Evolutionary conservation across 768 basidiomycete genomes (phyloP).

Genomic region (Phanerodontia chrysosporium): DNA sequence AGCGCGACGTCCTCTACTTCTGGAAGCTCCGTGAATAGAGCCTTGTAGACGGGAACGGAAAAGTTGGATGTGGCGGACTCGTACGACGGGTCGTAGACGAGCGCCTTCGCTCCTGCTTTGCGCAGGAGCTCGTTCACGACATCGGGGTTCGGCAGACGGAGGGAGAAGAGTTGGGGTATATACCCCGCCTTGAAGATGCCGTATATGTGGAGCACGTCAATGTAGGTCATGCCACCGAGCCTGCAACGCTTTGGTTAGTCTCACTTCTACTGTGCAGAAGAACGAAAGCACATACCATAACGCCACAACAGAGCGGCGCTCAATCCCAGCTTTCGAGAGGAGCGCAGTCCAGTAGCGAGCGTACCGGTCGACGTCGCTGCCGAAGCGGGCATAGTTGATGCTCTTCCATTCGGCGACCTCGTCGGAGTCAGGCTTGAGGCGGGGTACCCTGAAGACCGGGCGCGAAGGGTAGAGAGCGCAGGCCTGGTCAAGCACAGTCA

Average conservation of each 20-base stretch:
- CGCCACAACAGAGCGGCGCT: conserved; percentile 54
- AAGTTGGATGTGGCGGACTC: conserved; percentile 37
- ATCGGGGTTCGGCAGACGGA: conserved; percentile 63
- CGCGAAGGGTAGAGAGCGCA: conserved; percentile 41
- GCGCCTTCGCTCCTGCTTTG: conserved; percentile 53
- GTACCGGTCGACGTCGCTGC: conserved; percentile 54
- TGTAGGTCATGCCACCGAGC: conserved; percentile 66
- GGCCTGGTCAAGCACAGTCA: conserved; percentile 54
- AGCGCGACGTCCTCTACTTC: conserved; percentile 35
- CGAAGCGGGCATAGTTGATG: conserved; percentile 61
- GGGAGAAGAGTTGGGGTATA: conserved; percentile 70
- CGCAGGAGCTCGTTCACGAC: conserved; percentile 63
- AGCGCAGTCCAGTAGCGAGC: conserved; percentile 55
- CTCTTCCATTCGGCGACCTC: conserved; percentile 47
- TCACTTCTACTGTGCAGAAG: not conserved
- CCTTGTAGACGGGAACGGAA: conserved; percentile 46
- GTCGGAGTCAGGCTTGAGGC: conserved; percentile 30
- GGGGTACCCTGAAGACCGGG: conserved; percentile 56
- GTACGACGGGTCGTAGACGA: conserved; percentile 63
- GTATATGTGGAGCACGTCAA: conserved; percentile 67
- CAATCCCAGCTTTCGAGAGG: conserved; percentile 40
- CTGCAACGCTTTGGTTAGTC: conserved; percentile 30
- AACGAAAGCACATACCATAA: conserved; percentile 49
- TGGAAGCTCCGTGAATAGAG: conserved; percentile 36
- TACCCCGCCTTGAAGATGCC: conserved; percentile 69